Evolutionary conservation across 2,329 filamentous ascomycete genomes (phyloP).

Genomic region (Verticillium dahliae): DNA sequence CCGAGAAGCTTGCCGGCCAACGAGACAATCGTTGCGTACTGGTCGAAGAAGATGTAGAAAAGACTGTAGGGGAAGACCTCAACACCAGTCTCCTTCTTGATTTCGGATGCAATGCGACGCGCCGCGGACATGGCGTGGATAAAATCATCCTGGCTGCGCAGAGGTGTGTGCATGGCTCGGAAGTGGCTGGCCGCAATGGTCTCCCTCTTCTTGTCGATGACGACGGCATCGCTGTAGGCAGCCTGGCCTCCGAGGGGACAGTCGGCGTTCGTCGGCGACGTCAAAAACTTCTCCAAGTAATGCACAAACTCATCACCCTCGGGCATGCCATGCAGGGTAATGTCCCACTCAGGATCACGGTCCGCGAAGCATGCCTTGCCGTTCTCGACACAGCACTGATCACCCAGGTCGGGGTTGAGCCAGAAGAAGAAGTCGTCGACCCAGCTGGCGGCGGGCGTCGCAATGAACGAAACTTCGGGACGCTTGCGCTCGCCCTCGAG

Average conservation of each 20-base stretch:
- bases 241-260: conserved; percentile 88
- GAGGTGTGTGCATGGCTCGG: conserved; percentile 79
- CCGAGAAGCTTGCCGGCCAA: conserved; percentile 75
- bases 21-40: conserved; percentile 79
- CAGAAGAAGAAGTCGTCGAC: conserved; percentile 86
- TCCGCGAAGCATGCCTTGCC: conserved; percentile 71
- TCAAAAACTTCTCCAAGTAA: conserved; percentile 79
- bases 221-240: conserved; percentile 77
- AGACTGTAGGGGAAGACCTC: conserved; percentile 95
- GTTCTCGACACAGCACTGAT: conserved; percentile 65
- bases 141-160: conserved; percentile 85
- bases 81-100: conserved; percentile 64
- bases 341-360: conserved; percentile 79
- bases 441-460: conserved; percentile 88
- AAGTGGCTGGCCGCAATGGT: conserved; percentile 83
- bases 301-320: conserved; percentile 84
- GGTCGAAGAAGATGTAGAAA: conserved; percentile 99
- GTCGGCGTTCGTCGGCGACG: conserved; percentile 69
- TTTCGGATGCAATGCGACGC: conserved; percentile 74
- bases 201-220: conserved; percentile 61
- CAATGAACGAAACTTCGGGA: conserved; percentile 78
- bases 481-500: conserved; percentile 93
- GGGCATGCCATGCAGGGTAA: conserved; percentile 84
- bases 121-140: conserved; percentile 87
- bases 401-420: conserved; percentile 76